phyloP scores from a whole-genome alignment of 805 yeast genomes.

The Lachancea dasiensis region DNA sequence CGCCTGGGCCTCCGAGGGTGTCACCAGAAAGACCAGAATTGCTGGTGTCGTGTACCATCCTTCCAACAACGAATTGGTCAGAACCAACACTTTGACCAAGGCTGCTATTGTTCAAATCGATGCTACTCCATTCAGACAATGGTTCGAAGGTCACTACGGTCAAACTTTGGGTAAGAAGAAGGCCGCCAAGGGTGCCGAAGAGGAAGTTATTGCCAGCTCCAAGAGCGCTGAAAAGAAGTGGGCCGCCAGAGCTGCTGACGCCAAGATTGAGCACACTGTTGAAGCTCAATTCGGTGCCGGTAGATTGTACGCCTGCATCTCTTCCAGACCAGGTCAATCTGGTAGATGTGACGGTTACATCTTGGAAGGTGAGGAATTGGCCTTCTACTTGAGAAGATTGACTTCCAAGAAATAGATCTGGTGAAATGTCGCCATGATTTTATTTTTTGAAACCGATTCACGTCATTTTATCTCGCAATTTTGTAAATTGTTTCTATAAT shows the following conservation, averaged over 20 bases:
- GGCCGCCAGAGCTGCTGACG: conserved; percentile 82
- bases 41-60: conserved; percentile 98
- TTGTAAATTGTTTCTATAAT: conserved; percentile 10
- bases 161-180: conserved; percentile 83
- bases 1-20: conserved; percentile 99
- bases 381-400: conserved; percentile 99
- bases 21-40: conserved; percentile 98
- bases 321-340: conserved; percentile 99
- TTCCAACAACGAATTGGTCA: conserved; percentile 98
- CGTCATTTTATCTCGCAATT: conserved; percentile 10
- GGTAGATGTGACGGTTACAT: conserved; percentile 99
- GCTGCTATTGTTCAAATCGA: conserved; percentile 98
- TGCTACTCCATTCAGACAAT: conserved; percentile 99
- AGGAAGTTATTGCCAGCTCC: conserved; percentile 61
- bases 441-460: conserved; percentile 1
- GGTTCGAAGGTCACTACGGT: conserved; percentile 99
- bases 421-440: background rate
- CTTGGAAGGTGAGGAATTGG: conserved; percentile 99
- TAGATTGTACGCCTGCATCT: conserved; percentile 96
- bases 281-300: conserved; percentile 98
- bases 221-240: conserved; percentile 84
- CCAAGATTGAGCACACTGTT: conserved; percentile 85
- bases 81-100: conserved; percentile 99
- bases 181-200: conserved; percentile 39
- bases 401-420: conserved; percentile 90